Evolutionary conservation across 768 basidiomycete species (phyloP).

Genomic region (Dendrothele bispora): DNA sequence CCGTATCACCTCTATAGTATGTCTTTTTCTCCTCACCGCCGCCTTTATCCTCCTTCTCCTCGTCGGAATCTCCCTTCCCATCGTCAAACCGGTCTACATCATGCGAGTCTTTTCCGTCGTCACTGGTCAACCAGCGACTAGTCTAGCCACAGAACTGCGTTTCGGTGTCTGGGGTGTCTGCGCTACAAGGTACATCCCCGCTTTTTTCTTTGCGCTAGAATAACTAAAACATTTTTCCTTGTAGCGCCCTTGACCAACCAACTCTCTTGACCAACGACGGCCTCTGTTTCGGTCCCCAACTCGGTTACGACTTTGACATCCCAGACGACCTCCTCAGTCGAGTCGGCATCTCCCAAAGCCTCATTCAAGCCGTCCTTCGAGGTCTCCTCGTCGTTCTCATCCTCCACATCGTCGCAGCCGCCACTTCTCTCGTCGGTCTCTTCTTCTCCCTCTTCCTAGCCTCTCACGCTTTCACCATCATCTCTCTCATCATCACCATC

Average conservation of each 20-base stretch:
- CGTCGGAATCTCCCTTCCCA: constrained; percentile 72
- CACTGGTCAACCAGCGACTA: constrained; percentile 37
- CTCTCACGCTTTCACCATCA: constrained; percentile 53
- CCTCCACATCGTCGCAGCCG: constrained; percentile 68
- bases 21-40: constrained; percentile 49
- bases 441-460: constrained; percentile 58
- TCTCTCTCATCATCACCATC: constrained; percentile 58
- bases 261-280: constrained; percentile 39
- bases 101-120: constrained; percentile 43
- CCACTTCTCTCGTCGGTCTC: constrained; percentile 53
- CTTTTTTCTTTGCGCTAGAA: background rate
- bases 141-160: constrained; percentile 57
- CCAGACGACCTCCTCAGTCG: constrained; percentile 41
- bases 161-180: constrained; percentile 89
- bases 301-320: constrained; percentile 63
- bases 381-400: constrained; percentile 56
- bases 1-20: constrained; percentile 43
- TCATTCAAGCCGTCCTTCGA: constrained; percentile 49
- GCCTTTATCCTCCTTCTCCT: constrained; percentile 77
- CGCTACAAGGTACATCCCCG: constrained; percentile 44
- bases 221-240: constrained; percentile 3
- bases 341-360: constrained; percentile 42
- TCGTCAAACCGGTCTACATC: constrained; percentile 70
- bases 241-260: constrained; percentile 32
- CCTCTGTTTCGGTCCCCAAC: constrained; percentile 58